Percentiles rank a stretch among this genome's conserved stretches.
These are phyloP conservation scores for Curvularia verruculosa DNA, from an alignment of 2,329 filamentous ascomycete species.

Conservation along the genomic window DNA sequence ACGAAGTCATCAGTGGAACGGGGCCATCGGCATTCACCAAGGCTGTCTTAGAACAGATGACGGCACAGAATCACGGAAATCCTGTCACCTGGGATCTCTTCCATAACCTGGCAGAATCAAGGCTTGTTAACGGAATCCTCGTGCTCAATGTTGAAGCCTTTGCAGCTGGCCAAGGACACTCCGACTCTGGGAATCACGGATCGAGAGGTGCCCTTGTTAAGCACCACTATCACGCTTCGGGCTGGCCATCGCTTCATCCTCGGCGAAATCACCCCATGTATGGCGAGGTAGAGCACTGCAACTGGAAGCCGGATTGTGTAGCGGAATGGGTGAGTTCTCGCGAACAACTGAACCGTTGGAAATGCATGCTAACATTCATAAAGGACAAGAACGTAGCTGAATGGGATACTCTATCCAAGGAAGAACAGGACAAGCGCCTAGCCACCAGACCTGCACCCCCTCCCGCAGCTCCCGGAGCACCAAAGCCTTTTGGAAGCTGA, in stretches of 20 bases:
- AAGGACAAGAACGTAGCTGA: constrained; percentile 65
- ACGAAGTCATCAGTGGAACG: constrained; percentile 75
- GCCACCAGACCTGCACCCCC: constrained; percentile 40
- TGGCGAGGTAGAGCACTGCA: constrained; percentile 73
- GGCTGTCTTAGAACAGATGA: constrained; percentile 70
- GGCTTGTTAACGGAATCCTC: constrained; percentile 67
- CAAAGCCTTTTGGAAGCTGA: background rate
- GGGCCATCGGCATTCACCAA: constrained; percentile 73
- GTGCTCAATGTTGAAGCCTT: constrained; percentile 75
- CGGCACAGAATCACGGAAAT: constrained; percentile 51
- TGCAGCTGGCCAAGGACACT: constrained; percentile 74
- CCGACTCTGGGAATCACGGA: constrained; percentile 73
- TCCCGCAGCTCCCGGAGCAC: background rate
- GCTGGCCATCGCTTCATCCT: constrained; percentile 71
- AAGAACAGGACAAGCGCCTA: constrained; percentile 63
- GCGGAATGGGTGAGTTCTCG: constrained; percentile 58
- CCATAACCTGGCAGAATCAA: constrained; percentile 70
- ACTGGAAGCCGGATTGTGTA: constrained; percentile 71
- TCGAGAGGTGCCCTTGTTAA: constrained; percentile 70
- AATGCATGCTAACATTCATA: constrained; percentile 10
- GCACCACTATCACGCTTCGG: constrained; percentile 76
- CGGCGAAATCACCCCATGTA: constrained; percentile 71
- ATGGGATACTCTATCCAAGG: constrained; percentile 64
- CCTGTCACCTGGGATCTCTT: constrained; percentile 67
- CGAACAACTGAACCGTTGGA: background rate